phyloP scores from a whole-genome alignment of 2,329 filamentous ascomycete species.

The Venturiaceae sp. region DNA sequence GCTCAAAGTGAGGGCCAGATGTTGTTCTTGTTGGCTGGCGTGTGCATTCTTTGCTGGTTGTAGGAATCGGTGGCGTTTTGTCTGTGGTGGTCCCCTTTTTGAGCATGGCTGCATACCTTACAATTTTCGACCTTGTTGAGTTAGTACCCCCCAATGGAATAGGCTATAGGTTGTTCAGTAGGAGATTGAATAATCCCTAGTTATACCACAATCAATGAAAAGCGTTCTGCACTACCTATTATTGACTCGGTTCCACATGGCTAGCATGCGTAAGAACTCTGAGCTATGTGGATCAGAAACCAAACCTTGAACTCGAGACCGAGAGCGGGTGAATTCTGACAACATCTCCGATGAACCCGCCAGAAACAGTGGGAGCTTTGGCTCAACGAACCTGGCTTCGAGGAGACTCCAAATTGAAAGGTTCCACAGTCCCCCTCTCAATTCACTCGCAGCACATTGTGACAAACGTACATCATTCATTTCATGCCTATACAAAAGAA shows the following conservation, averaged over 20 bases:
- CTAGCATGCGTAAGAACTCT: too few species aligned
- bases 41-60: background rate
- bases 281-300: too few species aligned
- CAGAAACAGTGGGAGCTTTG: too few species aligned
- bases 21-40: background rate
- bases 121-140: background rate
- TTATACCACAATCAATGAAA: background rate
- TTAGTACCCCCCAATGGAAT: background rate
- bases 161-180: background rate
- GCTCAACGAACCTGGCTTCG: too few species aligned
- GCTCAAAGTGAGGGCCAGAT: background rate
- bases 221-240: background rate
- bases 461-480: too few species aligned
- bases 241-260: background rate
- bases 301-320: too few species aligned
- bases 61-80: background rate
- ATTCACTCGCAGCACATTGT: too few species aligned
- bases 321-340: too few species aligned
- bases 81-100: background rate
- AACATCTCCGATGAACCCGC: too few species aligned
- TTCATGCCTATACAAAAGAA: background rate
- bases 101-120: background rate
- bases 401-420: too few species aligned
- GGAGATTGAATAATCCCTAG: background rate
- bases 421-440: too few species aligned